Conservation (phyloP, 441 rosid species). For the Aleurites moluccanus region DNA sequence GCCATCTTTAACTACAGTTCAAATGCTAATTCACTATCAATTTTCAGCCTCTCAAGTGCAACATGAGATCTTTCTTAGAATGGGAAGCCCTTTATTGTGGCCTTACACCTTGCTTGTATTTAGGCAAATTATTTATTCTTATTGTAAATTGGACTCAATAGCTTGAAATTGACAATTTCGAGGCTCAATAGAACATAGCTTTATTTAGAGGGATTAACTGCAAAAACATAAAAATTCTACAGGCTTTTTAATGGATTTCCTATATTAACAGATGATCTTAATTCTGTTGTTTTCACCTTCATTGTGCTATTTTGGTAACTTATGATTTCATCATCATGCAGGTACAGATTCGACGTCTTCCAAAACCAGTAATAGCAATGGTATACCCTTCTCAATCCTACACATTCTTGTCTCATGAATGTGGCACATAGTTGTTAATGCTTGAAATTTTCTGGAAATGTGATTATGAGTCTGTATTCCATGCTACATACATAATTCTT, state of each 20-base stretch:
- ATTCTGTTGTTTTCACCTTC: background rate
- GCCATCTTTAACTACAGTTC: too few species aligned
- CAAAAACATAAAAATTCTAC: background rate
- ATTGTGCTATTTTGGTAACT: background rate
- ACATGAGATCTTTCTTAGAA: background rate
- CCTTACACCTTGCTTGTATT: background rate
- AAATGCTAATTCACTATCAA: background rate
- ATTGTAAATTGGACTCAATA: background rate
- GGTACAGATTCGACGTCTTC: slow-evolving; percentile 90
- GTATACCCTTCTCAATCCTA: slow-evolving; percentile 36
- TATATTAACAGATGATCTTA: background rate
- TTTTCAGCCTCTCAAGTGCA: background rate
- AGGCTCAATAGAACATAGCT: background rate
- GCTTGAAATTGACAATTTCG: background rate
- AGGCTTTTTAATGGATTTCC: background rate
- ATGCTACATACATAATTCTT: background rate
- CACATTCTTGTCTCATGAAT: background rate
- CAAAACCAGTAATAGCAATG: slow-evolving; percentile 97
- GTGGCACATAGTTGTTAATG: background rate
- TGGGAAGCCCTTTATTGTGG: too few species aligned
- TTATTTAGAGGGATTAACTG: background rate
- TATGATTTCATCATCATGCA: slow-evolving; percentile 34
- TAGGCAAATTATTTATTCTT: background rate
- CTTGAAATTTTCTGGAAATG: background rate
- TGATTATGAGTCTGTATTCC: background rate